Evolutionary conservation across 192 early-diverging fungal species (phyloP).

Genomic region (Coemansia asiatica): DNA sequence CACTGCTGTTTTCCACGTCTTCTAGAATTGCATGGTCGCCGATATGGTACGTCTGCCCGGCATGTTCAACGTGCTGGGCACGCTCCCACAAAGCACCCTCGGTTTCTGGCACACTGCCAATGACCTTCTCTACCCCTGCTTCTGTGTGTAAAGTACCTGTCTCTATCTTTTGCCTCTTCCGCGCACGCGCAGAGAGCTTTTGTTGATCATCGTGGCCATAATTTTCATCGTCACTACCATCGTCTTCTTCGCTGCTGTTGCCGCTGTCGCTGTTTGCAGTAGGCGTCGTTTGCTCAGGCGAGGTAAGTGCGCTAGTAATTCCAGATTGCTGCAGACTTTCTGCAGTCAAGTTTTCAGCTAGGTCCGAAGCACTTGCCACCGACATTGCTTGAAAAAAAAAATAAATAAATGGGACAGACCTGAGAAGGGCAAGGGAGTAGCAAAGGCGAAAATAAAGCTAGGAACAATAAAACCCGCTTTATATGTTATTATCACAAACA

Average conservation of each 20-base stretch:
- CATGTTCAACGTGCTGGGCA: constrained; percentile 16
- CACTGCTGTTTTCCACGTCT: constrained; percentile 35
- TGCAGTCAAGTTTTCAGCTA: constrained; percentile 1
- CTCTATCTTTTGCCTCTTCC: constrained; percentile 12
- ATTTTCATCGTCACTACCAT: constrained; percentile 4
- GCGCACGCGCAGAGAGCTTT: neutral
- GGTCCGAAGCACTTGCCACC: constrained; percentile 12
- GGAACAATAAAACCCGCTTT: neutral
- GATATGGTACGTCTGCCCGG: constrained; percentile 23
- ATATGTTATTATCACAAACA: neutral
- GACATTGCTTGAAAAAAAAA: constrained; percentile 13
- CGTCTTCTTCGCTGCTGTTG: constrained; percentile 4
- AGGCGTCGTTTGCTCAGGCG: neutral
- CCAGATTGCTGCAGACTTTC: constrained; percentile 7
- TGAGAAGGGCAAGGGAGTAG: neutral
- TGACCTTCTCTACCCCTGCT: neutral
- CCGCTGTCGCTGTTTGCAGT: constrained; percentile 8
- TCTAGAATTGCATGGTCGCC: constrained; percentile 48
- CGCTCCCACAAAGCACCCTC: neutral
- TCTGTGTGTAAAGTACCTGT: neutral
- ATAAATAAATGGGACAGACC: neutral
- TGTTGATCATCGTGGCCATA: neutral
- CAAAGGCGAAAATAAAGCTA: neutral
- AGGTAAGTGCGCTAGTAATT: neutral
- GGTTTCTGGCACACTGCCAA: neutral